A percentile compares a stretch with the other conserved stretches of the same genome.
Conservation (phyloP, 192 early-diverging fungal species). For the Entrophospora sp. region DNA sequence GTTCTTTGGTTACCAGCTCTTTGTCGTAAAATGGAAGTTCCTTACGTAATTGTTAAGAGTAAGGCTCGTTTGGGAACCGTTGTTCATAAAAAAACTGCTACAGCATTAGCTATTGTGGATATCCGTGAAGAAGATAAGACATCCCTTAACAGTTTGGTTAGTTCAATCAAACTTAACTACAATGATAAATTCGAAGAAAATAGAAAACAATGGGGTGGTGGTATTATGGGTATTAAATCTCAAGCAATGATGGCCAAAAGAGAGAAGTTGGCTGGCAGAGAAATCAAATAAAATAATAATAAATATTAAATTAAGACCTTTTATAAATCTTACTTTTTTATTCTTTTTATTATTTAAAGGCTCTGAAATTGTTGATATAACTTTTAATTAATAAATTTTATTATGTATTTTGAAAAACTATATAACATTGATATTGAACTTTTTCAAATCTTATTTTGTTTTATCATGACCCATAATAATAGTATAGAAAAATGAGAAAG, state of each 20-base stretch:
- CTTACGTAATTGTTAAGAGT: conserved; percentile 98
- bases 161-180: conserved; percentile 91
- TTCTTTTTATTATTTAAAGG: no score
- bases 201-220: conserved; percentile 96
- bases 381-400: no score
- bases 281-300: no score
- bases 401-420: no score
- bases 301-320: no score
- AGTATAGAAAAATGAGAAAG: no score
- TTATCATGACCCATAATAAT: no score
- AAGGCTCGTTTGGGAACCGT: conserved; percentile 98
- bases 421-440: no score
- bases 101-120: conserved; percentile 90
- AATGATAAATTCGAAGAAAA: conserved; percentile 88
- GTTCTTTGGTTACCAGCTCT: conserved; percentile 99
- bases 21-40: conserved; percentile 99
- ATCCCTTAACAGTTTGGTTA: conserved; percentile 76
- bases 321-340: no score
- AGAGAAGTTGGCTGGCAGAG: conserved; percentile 12
- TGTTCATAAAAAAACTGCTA: conserved; percentile 99
- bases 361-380: no score
- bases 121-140: conserved; percentile 94
- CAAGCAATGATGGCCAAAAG: conserved; percentile 73
- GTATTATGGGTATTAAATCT: conserved; percentile 93
- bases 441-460: no score